Evolutionary conservation across 1,139 yeast species (phyloP).

Genomic region (Suhomyces coccinellae): DNA sequence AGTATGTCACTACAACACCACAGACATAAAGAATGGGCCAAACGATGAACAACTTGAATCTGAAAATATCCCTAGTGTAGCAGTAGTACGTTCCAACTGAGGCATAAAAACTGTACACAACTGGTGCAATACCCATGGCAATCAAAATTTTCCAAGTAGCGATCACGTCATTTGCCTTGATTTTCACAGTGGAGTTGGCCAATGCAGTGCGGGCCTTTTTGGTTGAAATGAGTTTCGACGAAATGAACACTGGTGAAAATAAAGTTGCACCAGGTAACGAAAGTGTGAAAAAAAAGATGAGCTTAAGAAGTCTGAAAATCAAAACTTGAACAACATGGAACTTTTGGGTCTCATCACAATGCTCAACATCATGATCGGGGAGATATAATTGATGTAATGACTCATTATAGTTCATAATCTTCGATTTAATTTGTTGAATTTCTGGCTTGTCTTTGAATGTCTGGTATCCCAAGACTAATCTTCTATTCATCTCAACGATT

Average conservation of each 20-base stretch:
- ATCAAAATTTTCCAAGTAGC: constrained; percentile 83
- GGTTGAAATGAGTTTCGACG: constrained; percentile 35
- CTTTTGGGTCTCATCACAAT: constrained; percentile 31
- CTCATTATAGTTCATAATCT: constrained; percentile 38
- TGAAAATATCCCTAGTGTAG: constrained; percentile 26
- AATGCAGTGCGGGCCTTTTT: constrained; percentile 44
- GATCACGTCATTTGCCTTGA: constrained; percentile 47
- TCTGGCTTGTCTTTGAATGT: constrained; percentile 37
- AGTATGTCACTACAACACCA: constrained; percentile 75
- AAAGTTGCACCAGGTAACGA: constrained; percentile 46
- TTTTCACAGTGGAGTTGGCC: constrained; percentile 44
- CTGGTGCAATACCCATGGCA: constrained; percentile 85
- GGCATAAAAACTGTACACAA: constrained; percentile 79
- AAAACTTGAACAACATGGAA: constrained; percentile 29
- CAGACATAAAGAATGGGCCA: constrained; percentile 52
- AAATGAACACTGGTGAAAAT: constrained; percentile 47
- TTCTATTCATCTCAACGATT: constrained; percentile 48
- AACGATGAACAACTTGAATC: constrained; percentile 28
- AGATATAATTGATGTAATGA: constrained; percentile 36
- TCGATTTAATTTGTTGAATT: constrained; percentile 33
- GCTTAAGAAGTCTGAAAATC: constrained; percentile 30
- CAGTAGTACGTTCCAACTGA: constrained; percentile 58
- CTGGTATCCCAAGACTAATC: constrained; percentile 43
- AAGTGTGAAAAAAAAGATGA: constrained; percentile 35
- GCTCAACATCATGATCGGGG: constrained; percentile 48